phyloP scores from a whole-genome alignment of 1,284 basidiomycete genomes.

The Taiwanofungus camphoratus region DNA sequence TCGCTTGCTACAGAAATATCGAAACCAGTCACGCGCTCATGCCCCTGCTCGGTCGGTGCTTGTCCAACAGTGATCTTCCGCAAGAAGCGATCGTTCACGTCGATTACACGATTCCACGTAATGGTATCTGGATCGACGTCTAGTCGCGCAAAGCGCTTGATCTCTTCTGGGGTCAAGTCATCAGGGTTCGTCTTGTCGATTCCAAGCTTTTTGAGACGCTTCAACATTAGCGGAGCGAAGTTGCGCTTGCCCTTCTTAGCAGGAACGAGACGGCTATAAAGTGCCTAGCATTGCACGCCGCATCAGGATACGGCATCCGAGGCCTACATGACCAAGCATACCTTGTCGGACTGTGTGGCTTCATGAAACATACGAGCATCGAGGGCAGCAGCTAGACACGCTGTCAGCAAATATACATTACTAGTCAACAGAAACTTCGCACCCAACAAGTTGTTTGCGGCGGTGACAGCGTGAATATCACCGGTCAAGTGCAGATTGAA shows the following conservation, averaged over 20 bases:
- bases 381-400: slow-evolving; percentile 76
- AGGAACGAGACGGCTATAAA: slow-evolving; percentile 92
- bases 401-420: not conserved
- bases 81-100: slow-evolving; percentile 96
- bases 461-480: slow-evolving; percentile 97
- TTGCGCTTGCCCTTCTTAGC: slow-evolving; percentile 92
- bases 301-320: too few species aligned
- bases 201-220: slow-evolving; percentile 91
- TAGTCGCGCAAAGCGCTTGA: slow-evolving; percentile 84
- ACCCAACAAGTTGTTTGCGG: slow-evolving; percentile 95
- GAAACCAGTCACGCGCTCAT: slow-evolving; percentile 86
- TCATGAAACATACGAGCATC: slow-evolving; percentile 99
- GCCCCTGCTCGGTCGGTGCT: slow-evolving; percentile 86
- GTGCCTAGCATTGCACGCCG: slow-evolving; percentile 45
- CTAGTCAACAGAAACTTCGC: slow-evolving; percentile 12
- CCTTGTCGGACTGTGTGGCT: slow-evolving; percentile 92
- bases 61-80: slow-evolving; percentile 93
- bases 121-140: slow-evolving; percentile 91
- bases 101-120: slow-evolving; percentile 97
- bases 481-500: slow-evolving; percentile 97
- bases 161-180: slow-evolving; percentile 91
- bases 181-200: slow-evolving; percentile 94
- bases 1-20: slow-evolving; percentile 98
- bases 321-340: too few species aligned
- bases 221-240: slow-evolving; percentile 95